Conservation (phyloP, 768 basidiomycete genomes). For the Amanita brunnescens region DNA sequence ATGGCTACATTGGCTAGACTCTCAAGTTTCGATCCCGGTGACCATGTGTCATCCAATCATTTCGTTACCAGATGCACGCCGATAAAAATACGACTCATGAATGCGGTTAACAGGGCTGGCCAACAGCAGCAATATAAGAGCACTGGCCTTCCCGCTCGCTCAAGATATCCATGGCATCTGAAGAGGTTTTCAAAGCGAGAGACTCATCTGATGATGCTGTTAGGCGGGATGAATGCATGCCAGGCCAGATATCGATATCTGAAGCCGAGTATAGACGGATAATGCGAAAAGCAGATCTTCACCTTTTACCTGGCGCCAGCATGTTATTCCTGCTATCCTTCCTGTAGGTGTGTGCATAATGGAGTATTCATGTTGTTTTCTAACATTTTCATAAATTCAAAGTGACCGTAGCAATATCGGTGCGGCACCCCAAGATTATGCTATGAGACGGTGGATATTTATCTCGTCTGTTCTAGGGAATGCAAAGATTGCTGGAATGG, state of each 20-base stretch:
- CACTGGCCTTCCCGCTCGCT: background rate
- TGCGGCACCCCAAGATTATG: conserved; percentile 1
- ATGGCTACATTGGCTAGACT: no score
- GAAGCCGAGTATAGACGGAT: conserved; percentile 16
- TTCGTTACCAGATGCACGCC: no score
- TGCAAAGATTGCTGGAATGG: conserved; percentile 20
- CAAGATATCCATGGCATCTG: background rate
- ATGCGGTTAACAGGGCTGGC: no score
- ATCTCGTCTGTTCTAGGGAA: conserved; percentile 10
- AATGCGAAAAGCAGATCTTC: conserved; percentile 35
- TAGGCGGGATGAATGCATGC: background rate
- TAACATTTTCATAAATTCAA: background rate
- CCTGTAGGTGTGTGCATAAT: conserved; percentile 23
- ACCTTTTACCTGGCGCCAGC: conserved; percentile 35
- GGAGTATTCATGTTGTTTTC: background rate
- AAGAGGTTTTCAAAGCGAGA: background rate
- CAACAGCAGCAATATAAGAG: no score
- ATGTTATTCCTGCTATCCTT: conserved; percentile 38
- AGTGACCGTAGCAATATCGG: conserved; percentile 21
- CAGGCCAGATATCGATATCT: background rate
- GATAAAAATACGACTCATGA: no score
- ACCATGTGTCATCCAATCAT: no score
- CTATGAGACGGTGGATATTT: background rate
- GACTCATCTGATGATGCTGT: background rate
- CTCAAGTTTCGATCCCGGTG: no score